Conservation (phyloP, 2,329 filamentous ascomycete genomes). For the Penicillium griseofulvum region DNA sequence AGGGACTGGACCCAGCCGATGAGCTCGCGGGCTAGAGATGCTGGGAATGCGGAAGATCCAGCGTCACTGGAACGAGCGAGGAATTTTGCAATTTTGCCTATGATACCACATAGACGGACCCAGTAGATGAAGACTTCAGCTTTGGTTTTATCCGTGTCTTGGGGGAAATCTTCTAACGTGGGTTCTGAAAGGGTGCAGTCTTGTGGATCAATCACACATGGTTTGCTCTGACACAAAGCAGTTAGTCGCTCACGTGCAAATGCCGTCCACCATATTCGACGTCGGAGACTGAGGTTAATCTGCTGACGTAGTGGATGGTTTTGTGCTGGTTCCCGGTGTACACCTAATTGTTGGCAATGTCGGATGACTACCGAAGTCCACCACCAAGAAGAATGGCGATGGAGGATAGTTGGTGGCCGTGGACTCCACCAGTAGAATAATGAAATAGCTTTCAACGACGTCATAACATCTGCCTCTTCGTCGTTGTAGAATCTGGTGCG, state of each 20-base stretch:
- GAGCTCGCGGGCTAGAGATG: conserved; percentile 33
- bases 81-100: conserved; percentile 42
- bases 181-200: conserved; percentile 44
- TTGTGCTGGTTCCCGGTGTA: conserved; percentile 41
- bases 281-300: conserved; percentile 30
- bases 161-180: conserved; percentile 41
- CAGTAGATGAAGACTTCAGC: conserved; percentile 45
- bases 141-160: conserved; percentile 24
- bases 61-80: conserved; percentile 27
- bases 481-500: conserved; percentile 44
- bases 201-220: conserved; percentile 44
- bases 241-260: conserved; percentile 44
- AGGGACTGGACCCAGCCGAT: conserved; percentile 38
- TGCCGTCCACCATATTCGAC: conserved; percentile 47
- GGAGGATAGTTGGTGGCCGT: conserved; percentile 36
- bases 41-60: conserved; percentile 19
- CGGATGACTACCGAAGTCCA: conserved; percentile 47
- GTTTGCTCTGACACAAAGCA: conserved; percentile 45
- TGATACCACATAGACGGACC: conserved; percentile 43
- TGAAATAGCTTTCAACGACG: conserved; percentile 37
- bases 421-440: conserved; percentile 50
- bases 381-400: conserved; percentile 47
- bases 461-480: conserved; percentile 40
- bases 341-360: conserved; percentile 46
- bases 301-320: conserved; percentile 18